Conservation (phyloP, 805 yeast genomes). For the Teunomyces stri region DNA sequence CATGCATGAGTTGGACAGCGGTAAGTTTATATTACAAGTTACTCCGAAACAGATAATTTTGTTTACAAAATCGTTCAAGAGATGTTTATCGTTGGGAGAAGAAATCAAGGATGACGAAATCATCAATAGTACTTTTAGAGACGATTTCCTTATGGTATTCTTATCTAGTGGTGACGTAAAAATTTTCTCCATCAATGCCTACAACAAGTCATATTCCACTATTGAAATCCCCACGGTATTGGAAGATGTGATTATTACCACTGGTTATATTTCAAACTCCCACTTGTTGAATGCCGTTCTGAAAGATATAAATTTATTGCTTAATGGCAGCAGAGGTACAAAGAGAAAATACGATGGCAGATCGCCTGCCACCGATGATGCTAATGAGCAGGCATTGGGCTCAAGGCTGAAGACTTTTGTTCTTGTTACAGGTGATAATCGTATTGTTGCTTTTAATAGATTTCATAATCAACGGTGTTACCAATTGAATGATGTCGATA, state of each 20-base stretch:
- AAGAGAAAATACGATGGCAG: slow-evolving; percentile 27
- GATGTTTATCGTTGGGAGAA: slow-evolving; percentile 46
- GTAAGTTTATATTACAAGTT: slow-evolving; percentile 68
- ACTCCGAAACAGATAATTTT: slow-evolving; percentile 63
- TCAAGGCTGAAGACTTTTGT: slow-evolving; percentile 49
- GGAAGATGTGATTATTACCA: slow-evolving; percentile 56
- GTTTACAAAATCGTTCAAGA: slow-evolving; percentile 58
- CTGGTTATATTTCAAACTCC: slow-evolving; percentile 61
- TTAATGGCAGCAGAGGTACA: slow-evolving; percentile 25
- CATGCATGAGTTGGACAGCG: slow-evolving; percentile 57
- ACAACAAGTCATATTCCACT: slow-evolving; percentile 31
- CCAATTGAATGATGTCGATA: slow-evolving; percentile 50
- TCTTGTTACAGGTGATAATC: slow-evolving; percentile 74
- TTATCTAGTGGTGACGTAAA: slow-evolving; percentile 70
- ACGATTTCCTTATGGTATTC: slow-evolving; percentile 61
- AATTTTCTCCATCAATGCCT: slow-evolving; percentile 44
- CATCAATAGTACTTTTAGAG: slow-evolving; percentile 59
- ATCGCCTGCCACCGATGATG: slow-evolving; percentile 9
- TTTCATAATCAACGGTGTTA: slow-evolving; percentile 53
- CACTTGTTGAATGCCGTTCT: slow-evolving; percentile 45
- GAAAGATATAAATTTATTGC: slow-evolving; percentile 26
- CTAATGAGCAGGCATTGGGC: slow-evolving; percentile 11
- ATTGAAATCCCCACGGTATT: slow-evolving; percentile 41
- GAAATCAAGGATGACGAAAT: slow-evolving; percentile 53
- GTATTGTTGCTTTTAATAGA: slow-evolving; percentile 61